A percentile compares a stretch with the other conserved stretches of the same genome.
These are phyloP conservation scores for Tricholomella constricta DNA, from an alignment of 768 basidiomycete genomes.

Conservation along the genomic window DNA sequence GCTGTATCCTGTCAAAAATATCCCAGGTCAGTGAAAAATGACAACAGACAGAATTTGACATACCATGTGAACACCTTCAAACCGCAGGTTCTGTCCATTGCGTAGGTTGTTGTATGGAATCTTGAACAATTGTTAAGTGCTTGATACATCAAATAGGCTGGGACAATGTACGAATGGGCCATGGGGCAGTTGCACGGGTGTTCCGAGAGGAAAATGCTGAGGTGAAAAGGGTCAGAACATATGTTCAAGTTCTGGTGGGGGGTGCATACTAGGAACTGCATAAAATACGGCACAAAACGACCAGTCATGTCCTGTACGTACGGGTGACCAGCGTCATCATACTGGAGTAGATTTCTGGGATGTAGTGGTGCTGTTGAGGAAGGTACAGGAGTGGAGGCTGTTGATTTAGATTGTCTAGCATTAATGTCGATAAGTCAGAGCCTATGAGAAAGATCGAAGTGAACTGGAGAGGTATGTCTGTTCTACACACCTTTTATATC, in stretches of 20 bases:
- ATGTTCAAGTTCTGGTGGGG: not conserved
- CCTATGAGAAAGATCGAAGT: not conserved
- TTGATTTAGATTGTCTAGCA: not conserved
- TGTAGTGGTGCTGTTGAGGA: no score
- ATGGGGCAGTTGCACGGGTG: not conserved
- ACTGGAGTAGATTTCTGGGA: not conserved
- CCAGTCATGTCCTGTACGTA: no score
- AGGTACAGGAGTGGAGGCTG: not conserved
- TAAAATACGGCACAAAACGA: not conserved
- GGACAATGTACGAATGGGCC: not conserved
- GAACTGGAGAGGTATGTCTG: not conserved
- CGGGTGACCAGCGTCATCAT: not conserved
- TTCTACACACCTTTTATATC: no score
- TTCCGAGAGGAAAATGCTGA: not conserved
- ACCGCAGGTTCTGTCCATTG: not conserved
- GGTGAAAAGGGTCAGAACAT: not conserved
- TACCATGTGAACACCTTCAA: no score
- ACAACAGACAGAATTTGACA: no score
- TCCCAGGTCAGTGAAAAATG: no score
- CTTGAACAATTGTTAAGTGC: not conserved
- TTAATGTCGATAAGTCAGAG: not conserved
- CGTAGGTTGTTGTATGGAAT: not conserved
- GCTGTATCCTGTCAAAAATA: not conserved
- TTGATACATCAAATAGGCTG: not conserved
- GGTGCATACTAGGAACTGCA: not conserved